These are phyloP conservation scores for Lentinula sp. DNA, from an alignment of 768 basidiomycete species.

Conservation along the genomic window DNA sequence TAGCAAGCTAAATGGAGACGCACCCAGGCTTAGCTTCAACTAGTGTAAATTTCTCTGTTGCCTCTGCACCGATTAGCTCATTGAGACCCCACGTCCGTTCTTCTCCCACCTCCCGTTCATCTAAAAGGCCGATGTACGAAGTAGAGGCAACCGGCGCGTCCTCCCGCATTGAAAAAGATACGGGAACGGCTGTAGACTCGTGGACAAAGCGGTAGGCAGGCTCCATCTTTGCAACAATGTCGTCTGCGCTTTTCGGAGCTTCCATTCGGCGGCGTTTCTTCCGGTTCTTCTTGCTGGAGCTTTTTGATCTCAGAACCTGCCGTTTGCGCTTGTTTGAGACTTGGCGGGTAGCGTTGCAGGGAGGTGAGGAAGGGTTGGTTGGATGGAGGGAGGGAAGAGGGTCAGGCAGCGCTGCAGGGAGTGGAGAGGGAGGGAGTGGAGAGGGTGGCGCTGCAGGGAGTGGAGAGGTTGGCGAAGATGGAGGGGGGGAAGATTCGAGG, in stretches of 20 bases:
- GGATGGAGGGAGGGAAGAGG: too few relatives aligned
- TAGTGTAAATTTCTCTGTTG: neutral
- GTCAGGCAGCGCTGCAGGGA: too few relatives aligned
- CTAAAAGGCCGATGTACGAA: neutral
- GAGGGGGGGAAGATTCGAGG: too few relatives aligned
- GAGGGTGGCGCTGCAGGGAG: neutral
- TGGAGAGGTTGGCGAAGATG: neutral
- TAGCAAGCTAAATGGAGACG: neutral
- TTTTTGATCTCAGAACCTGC: neutral
- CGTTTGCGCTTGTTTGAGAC: neutral
- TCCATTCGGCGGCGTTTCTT: neutral
- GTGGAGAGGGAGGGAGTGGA: neutral
- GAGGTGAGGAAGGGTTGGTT: too few relatives aligned
- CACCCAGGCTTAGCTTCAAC: neutral
- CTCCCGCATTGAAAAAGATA: neutral
- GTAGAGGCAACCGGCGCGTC: neutral
- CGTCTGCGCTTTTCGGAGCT: neutral
- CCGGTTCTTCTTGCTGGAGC: neutral
- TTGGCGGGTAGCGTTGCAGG: too few relatives aligned
- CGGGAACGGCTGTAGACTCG: neutral
- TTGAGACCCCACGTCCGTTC: neutral
- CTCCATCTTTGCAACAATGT: neutral
- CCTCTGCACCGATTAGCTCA: neutral
- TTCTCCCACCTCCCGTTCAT: neutral
- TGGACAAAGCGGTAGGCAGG: neutral